Conservation (phyloP, 1,284 basidiomycete genomes). For the Tylopilus sp. region DNA sequence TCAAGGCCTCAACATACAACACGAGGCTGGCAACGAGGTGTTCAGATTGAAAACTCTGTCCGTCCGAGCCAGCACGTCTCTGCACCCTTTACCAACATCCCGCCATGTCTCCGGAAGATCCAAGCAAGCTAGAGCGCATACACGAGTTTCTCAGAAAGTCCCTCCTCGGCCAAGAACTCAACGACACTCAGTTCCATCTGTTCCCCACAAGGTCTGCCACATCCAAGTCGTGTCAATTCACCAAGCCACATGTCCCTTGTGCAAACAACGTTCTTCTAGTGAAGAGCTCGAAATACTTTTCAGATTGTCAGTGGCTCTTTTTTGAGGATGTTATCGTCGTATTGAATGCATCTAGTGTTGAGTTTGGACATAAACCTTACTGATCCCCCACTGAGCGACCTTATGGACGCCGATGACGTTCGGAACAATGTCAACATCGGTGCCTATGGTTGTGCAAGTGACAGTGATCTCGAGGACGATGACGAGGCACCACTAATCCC, state of each 20-base stretch:
- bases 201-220: constrained; percentile 33
- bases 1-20: too few species aligned
- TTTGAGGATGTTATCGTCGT: too few species aligned
- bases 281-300: constrained; percentile 35
- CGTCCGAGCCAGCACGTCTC: too few species aligned
- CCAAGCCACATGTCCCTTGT: constrained; percentile 28
- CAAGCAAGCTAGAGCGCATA: constrained; percentile 20
- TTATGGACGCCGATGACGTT: constrained; percentile 21
- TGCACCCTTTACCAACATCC: too few species aligned
- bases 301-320: constrained; percentile 22
- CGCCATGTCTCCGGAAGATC: too few species aligned
- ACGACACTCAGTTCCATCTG: constrained; percentile 40
- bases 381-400: constrained; percentile 24
- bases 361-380: constrained; percentile 19
- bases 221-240: constrained; percentile 3
- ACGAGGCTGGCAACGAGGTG: too few species aligned
- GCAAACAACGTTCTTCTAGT: constrained; percentile 32
- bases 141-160: constrained; percentile 36
- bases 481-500: too few species aligned
- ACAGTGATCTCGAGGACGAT: constrained; percentile 40
- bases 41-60: too few species aligned
- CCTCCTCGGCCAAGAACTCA: constrained; percentile 35
- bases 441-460: constrained; percentile 36
- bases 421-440: constrained; percentile 3
- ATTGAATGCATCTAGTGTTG: too few species aligned